Evolutionary conservation across 306 rosid genomes (phyloP).

Genomic region (Malus asiatica): DNA sequence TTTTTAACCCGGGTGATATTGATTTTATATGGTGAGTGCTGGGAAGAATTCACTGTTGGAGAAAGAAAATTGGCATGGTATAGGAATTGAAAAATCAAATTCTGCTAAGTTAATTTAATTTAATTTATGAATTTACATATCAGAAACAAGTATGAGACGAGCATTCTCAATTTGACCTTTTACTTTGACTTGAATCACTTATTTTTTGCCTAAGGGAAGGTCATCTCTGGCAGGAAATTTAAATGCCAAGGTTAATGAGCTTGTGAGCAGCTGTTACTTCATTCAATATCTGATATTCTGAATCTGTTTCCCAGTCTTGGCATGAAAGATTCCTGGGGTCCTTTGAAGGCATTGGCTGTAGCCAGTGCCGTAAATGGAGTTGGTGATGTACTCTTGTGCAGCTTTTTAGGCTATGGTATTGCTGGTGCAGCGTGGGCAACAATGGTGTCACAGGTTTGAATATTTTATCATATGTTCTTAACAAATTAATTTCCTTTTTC

Average conservation of each 20-base stretch:
- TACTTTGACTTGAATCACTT: neutral
- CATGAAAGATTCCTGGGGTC: slow-evolving; percentile 94
- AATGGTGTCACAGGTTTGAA: slow-evolving; percentile 60
- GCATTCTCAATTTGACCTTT: neutral
- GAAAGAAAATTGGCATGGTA: neutral
- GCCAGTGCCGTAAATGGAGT: slow-evolving; percentile 56
- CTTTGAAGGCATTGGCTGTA: slow-evolving; percentile 65
- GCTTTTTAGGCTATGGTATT: slow-evolving; percentile 51
- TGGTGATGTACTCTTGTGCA: slow-evolving; percentile 63
- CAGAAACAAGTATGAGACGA: neutral
- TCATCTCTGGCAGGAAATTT: neutral
- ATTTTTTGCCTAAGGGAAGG: neutral
- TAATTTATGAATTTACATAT: neutral
- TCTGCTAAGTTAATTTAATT: neutral
- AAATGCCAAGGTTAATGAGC: neutral
- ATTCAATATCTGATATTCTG: slow-evolving; percentile 1
- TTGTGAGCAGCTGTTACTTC: slow-evolving; percentile 3
- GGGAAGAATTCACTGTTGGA: neutral
- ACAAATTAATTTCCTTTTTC: slow-evolving; percentile 6
- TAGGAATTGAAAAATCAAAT: neutral
- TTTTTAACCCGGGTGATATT: neutral
- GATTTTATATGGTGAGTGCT: neutral
- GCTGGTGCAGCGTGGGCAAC: slow-evolving; percentile 91
- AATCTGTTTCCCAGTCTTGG: slow-evolving; percentile 49
- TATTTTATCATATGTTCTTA: neutral